Evolutionary conservation across 768 basidiomycete species (phyloP).

Genomic region (Termitomyces sp.): DNA sequence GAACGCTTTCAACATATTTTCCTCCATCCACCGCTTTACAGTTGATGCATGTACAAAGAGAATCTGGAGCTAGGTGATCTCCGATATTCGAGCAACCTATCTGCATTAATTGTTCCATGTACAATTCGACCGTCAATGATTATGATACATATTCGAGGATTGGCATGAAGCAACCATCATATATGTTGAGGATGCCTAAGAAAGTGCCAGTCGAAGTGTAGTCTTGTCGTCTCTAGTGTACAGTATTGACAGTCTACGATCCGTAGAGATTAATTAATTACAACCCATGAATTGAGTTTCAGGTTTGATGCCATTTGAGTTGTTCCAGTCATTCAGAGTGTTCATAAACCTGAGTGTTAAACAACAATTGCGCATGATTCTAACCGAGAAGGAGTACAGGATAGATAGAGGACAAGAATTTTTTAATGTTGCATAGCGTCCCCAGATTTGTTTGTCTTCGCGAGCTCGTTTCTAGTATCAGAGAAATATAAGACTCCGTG

Average conservation of each 20-base stretch:
- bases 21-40: constrained; percentile 69
- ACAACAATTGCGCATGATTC: not conserved
- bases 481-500: not conserved
- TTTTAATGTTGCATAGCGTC: constrained; percentile 52
- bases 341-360: not conserved
- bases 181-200: constrained; percentile 17
- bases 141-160: constrained; percentile 74
- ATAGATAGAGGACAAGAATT: not conserved
- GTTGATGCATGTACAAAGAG: constrained; percentile 75
- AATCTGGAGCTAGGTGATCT: constrained; percentile 49
- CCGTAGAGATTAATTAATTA: not conserved
- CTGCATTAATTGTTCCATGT: constrained; percentile 49
- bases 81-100: not conserved
- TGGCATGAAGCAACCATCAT: constrained; percentile 21
- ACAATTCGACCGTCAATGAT: constrained; percentile 69
- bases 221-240: not conserved
- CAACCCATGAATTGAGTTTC: not conserved
- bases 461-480: constrained; percentile 52
- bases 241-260: not conserved
- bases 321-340: not conserved
- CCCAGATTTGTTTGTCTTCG: constrained; percentile 45
- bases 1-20: constrained; percentile 65
- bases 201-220: constrained; percentile 13
- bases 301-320: not conserved
- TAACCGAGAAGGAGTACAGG: not conserved